Base-by-base conservation (phyloP, 371 early-diverging fungal genomes). In the Lichtheimia ramosa region DNA sequence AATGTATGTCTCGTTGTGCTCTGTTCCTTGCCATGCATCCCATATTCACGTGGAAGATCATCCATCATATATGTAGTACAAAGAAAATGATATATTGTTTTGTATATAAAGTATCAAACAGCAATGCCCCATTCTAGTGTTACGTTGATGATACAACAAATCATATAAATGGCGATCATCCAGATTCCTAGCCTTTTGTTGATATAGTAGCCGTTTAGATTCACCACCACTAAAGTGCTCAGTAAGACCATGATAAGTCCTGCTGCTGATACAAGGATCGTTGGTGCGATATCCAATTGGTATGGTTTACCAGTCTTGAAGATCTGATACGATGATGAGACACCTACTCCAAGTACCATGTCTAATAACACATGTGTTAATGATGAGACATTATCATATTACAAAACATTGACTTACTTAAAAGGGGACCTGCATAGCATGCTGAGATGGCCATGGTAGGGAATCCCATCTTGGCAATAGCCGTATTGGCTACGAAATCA, bases 401-500 rank as follows among this genome's bases (percentile, higher is more conserved):
- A 13, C 21, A 6, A 43, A 56, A 10, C 20, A n/a, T 56, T 1
- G 6, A 68, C 78, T 72, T 79, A 89, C 87, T 91, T 28, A 92
- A 63, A 73, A 92, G 74, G 1, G 93, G 93, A 3, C 92, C 88
- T 24, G 92, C 93, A 69, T 92, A 93, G 58, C 93, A 93, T 2
- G 94, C 94, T 14, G 89, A 84, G 23, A 93, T 79, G 1, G 92
- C 93, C 93, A 93, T 93, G 34, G 83, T 85, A 5, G 94, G 92
- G 49, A 83, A 89, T 10, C 94, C 94, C 89, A 91, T 87, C 71
- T 80, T 84, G 18, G 94, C 91, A 54, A 94, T 85, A 3, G 94
- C 83, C 20, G 92, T 81, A 60, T 94, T 92, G 1, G 94, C 87
- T 5, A 92, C 88, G 43, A 93, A 77, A 59, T 94, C 94, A 23